A percentile compares a stretch with the other conserved stretches of the same genome.
These are phyloP conservation scores for Talaromyces sp. DNA, from an alignment of 2,329 filamentous ascomycete species.

Conservation along the genomic window DNA sequence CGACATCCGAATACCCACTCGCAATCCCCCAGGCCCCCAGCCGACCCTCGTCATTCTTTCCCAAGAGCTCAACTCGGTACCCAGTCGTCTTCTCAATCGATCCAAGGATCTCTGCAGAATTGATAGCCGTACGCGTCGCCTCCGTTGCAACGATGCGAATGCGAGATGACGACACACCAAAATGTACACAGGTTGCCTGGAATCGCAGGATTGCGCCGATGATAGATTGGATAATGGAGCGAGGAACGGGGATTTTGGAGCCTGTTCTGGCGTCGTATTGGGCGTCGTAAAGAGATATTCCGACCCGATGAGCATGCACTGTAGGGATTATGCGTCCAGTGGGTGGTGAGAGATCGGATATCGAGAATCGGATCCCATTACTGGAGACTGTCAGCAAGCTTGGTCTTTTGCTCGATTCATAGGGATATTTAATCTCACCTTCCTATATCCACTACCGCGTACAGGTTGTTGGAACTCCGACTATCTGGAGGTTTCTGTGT, in stretches of 20 bases:
- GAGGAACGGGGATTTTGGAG: constrained; percentile 51
- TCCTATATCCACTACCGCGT: constrained; percentile 40
- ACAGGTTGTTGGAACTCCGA: constrained; percentile 22
- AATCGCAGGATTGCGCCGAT: constrained; percentile 66
- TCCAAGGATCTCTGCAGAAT: constrained; percentile 63
- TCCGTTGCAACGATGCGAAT: constrained; percentile 80
- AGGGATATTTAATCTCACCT: constrained; percentile 27
- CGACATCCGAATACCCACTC: constrained; percentile 64
- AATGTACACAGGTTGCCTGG: constrained; percentile 64
- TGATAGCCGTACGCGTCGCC: constrained; percentile 76
- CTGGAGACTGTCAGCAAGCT: constrained; percentile 33
- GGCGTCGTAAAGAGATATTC: constrained; percentile 84
- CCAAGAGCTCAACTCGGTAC: constrained; percentile 68
- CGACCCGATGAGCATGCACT: constrained; percentile 70
- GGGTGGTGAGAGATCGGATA: constrained; percentile 70
- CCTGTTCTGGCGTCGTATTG: constrained; percentile 48
- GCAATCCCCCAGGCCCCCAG: constrained; percentile 80
- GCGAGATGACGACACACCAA: constrained; percentile 60
- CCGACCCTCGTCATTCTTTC: constrained; percentile 75
- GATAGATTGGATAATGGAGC: constrained; percentile 60
- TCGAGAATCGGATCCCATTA: constrained; percentile 90
- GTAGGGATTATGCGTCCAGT: constrained; percentile 69
- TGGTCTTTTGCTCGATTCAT: not conserved
- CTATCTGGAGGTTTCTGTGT: not conserved
- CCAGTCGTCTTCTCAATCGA: constrained; percentile 62